These are phyloP conservation scores for Mycothermus thermophilus DNA, from an alignment of 495 filamentous ascomycete genomes.

Conservation along the genomic window DNA sequence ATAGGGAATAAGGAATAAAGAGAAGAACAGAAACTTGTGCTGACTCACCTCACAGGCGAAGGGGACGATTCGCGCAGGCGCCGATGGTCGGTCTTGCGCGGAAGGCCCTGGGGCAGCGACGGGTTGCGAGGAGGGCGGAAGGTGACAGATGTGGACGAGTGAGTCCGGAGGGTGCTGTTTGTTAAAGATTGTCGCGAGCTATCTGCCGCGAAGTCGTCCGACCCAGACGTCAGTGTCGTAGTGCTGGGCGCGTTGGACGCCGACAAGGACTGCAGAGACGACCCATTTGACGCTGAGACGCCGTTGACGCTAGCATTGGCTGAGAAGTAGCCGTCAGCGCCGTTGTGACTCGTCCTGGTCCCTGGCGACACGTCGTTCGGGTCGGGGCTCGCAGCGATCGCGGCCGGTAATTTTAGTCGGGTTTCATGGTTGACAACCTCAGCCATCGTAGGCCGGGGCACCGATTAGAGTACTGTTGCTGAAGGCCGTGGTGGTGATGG, in stretches of 20 bases:
- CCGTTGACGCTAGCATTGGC: constrained; percentile 1
- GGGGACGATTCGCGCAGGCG: constrained; percentile 34
- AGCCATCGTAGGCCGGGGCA: constrained; percentile 15
- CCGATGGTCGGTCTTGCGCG: constrained; percentile 28
- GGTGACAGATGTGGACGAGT: constrained; percentile 27
- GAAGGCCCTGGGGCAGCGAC: constrained; percentile 30
- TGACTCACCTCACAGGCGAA: constrained; percentile 34
- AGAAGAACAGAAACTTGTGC: no score
- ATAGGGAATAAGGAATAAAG: no score
- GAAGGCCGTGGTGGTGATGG: background rate
- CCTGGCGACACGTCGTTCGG: constrained; percentile 26
- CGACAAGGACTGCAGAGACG: constrained; percentile 6
- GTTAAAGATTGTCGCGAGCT: constrained; percentile 14
- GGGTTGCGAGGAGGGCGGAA: constrained; percentile 29
- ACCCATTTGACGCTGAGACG: constrained; percentile 2
- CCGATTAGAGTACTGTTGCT: background rate
- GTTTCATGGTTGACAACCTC: constrained; percentile 17
- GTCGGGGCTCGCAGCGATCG: constrained; percentile 23
- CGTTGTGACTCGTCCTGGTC: constrained; percentile 17
- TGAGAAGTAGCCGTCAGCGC: constrained; percentile 26
- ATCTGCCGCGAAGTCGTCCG: constrained; percentile 7
- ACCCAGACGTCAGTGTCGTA: constrained; percentile 11
- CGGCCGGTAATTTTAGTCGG: constrained; percentile 9
- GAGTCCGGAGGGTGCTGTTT: constrained; percentile 10
- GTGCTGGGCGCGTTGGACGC: constrained; percentile 15